A percentile compares a stretch with the other conserved stretches of the same genome.
Conservation (phyloP, 2,329 filamentous ascomycete species). For the Stagonosporopsis cucurbitacearum region DNA sequence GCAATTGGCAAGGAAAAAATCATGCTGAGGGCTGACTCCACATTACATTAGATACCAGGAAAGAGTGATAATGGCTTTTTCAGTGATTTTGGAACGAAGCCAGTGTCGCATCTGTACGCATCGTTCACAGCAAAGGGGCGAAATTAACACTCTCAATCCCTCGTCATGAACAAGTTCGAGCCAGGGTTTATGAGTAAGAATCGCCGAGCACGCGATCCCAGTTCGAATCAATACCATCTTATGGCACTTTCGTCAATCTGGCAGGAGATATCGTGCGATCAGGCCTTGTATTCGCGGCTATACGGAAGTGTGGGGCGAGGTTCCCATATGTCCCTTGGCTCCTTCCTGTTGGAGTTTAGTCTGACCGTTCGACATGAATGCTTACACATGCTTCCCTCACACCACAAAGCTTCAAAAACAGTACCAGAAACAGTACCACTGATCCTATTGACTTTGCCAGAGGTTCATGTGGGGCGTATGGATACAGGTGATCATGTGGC, state of each 20-base stretch:
- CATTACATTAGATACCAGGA: too few relatives aligned
- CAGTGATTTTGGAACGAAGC: neutral
- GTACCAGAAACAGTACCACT: neutral
- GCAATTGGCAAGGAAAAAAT: too few relatives aligned
- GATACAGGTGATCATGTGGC: neutral
- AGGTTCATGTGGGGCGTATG: neutral
- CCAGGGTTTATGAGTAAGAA: neutral
- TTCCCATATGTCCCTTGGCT: conserved; percentile 1
- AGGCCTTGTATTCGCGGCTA: conserved; percentile 5
- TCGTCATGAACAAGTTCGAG: neutral
- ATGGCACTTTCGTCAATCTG: neutral
- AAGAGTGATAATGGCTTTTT: too few relatives aligned
- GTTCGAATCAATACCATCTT: neutral
- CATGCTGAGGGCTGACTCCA: neutral
- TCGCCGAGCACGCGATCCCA: conserved; percentile 4
- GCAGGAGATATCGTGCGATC: conserved; percentile 9
- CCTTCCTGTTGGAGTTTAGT: conserved; percentile 11
- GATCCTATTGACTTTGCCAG: neutral
- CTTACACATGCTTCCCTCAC: conserved; percentile 14
- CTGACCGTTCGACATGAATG: conserved; percentile 4
- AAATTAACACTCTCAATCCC: too few relatives aligned
- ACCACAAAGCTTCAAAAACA: conserved; percentile 9
- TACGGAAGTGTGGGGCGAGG: neutral
- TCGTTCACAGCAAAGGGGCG: neutral
- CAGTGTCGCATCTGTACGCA: neutral